Conservation (phyloP, 2,329 filamentous ascomycete species). For the Eutypa lata region DNA sequence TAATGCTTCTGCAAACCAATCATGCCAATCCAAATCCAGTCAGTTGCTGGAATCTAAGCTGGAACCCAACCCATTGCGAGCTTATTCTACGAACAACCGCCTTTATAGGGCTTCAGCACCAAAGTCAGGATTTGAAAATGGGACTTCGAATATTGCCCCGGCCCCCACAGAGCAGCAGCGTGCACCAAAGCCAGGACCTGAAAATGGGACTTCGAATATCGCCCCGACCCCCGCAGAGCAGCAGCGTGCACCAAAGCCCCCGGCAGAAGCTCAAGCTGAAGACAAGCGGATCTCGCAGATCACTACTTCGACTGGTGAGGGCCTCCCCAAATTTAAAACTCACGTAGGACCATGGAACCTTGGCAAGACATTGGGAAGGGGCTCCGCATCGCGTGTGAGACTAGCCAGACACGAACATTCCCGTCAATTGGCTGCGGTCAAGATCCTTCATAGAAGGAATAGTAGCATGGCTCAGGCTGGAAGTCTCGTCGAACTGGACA, state of each 20-base stretch:
- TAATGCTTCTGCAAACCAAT: slow-evolving; percentile 18
- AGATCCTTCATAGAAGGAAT: slow-evolving; percentile 85
- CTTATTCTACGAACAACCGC: slow-evolving; percentile 12
- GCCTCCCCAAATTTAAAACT: slow-evolving; percentile 56
- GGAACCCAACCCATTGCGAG: slow-evolving; percentile 17
- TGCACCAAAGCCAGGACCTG: background rate
- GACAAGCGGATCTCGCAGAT: slow-evolving; percentile 23
- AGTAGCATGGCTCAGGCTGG: slow-evolving; percentile 79
- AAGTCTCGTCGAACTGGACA: slow-evolving; percentile 79
- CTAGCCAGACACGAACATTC: slow-evolving; percentile 78
- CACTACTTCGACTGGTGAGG: slow-evolving; percentile 26
- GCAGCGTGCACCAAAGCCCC: slow-evolving; percentile 6
- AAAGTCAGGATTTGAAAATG: background rate
- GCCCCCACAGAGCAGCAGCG: slow-evolving; percentile 3
- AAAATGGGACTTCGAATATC: background rate
- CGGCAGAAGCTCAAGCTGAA: slow-evolving; percentile 9
- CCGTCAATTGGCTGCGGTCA: slow-evolving; percentile 82
- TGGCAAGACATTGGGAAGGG: slow-evolving; percentile 83
- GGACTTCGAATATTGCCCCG: slow-evolving; percentile 1
- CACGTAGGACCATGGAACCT: slow-evolving; percentile 93
- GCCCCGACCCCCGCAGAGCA: slow-evolving; percentile 2
- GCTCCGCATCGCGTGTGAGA: slow-evolving; percentile 84
- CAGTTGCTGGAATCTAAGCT: slow-evolving; percentile 8
- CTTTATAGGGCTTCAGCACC: background rate
- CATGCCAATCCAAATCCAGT: slow-evolving; percentile 16